phyloP scores from a whole-genome alignment of 768 basidiomycete species.

The Xerocomus potaroensis region DNA sequence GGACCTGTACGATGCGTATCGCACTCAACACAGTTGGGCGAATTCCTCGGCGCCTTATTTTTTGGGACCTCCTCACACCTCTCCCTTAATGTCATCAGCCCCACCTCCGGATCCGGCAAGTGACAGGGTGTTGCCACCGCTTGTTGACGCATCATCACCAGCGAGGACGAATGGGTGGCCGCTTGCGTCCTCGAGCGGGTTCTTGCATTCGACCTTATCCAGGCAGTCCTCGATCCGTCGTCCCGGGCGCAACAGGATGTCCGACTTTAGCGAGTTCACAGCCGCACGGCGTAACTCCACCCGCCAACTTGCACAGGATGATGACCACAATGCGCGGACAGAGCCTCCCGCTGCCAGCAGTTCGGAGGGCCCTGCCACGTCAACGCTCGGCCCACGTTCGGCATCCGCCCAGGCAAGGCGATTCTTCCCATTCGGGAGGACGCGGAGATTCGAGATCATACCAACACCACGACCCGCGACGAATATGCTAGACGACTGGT shows the following conservation, averaged over 20 bases:
- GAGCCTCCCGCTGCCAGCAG: conserved; percentile 4
- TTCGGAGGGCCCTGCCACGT: not conserved
- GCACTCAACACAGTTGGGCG: conserved; percentile 33
- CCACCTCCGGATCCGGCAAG: conserved; percentile 22
- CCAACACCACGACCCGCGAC: conserved; percentile 29
- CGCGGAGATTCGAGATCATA: conserved; percentile 40
- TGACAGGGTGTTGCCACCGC: conserved; percentile 28
- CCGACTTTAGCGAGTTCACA: conserved; percentile 73
- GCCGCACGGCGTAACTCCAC: conserved; percentile 54
- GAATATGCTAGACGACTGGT: conserved; percentile 30
- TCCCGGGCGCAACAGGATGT: conserved; percentile 46
- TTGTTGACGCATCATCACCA: conserved; percentile 25
- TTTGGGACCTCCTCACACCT: conserved; percentile 19
- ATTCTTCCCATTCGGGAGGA: conserved; percentile 53
- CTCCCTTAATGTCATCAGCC: conserved; percentile 25
- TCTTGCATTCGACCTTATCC: conserved; percentile 34
- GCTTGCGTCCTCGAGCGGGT: conserved; percentile 20
- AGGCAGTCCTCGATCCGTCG: conserved; percentile 64
- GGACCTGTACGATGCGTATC: conserved; percentile 64
- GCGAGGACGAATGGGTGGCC: conserved; percentile 21
- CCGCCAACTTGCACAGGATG: conserved; percentile 30
- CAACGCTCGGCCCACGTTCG: conserved; percentile 12
- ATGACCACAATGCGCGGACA: conserved; percentile 15
- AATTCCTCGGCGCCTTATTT: conserved; percentile 24
- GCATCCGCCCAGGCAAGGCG: conserved; percentile 36